A percentile compares a stretch with the other conserved stretches of the same genome.
Conservation (phyloP, 2,329 filamentous ascomycete species). For the Cercospora brassicicola region DNA sequence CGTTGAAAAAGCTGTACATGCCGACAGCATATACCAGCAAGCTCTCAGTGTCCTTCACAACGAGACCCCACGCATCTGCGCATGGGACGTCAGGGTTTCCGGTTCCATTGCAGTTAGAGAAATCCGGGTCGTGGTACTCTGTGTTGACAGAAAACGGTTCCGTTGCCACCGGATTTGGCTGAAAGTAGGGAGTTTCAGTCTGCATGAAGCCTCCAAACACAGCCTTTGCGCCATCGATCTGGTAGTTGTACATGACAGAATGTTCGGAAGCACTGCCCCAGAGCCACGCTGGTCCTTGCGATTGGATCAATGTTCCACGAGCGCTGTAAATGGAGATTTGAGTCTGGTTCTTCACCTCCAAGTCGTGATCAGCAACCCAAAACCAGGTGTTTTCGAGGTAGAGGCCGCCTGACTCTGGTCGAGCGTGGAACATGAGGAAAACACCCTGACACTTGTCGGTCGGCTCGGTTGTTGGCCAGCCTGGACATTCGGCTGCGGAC, state of each 20-base stretch:
- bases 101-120: slow-evolving; percentile 38
- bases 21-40: slow-evolving; percentile 51
- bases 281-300: slow-evolving; percentile 55
- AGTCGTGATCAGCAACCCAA: slow-evolving; percentile 57
- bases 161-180: slow-evolving; percentile 56
- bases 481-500: slow-evolving; percentile 63
- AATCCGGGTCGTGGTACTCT: slow-evolving; percentile 47
- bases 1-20: slow-evolving; percentile 62
- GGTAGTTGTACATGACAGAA: slow-evolving; percentile 57
- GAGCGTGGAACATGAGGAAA: slow-evolving; percentile 51
- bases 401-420: slow-evolving; percentile 63
- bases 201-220: slow-evolving; percentile 55
- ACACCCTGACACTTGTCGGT: slow-evolving; percentile 66
- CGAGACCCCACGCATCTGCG: slow-evolving; percentile 50
- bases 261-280: slow-evolving; percentile 56
- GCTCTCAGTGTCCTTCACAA: slow-evolving; percentile 40
- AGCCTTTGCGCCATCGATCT: slow-evolving; percentile 52
- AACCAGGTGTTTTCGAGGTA: slow-evolving; percentile 59
- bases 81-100: slow-evolving; percentile 29
- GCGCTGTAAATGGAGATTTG: slow-evolving; percentile 49
- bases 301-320: slow-evolving; percentile 46
- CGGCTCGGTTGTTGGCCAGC: slow-evolving; percentile 69
- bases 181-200: slow-evolving; percentile 56
- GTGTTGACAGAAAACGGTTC: slow-evolving; percentile 56
- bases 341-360: slow-evolving; percentile 44